phyloP scores from a whole-genome alignment of 2,329 filamentous ascomycete species.

The Ophiostoma triangulosporum region DNA sequence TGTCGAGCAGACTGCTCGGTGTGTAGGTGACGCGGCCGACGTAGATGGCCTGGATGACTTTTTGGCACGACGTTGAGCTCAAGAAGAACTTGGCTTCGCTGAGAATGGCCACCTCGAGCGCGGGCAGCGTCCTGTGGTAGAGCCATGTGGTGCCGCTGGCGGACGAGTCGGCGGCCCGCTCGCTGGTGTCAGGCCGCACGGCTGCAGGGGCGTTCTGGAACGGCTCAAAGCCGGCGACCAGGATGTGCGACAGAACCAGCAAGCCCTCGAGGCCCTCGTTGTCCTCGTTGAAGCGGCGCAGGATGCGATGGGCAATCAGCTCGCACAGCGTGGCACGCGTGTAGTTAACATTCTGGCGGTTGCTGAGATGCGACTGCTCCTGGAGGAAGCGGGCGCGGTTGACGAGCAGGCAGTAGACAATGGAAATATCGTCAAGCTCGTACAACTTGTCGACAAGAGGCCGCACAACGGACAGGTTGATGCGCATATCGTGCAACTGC shows the following conservation, averaged over 20 bases:
- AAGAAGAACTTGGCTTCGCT: conserved; percentile 70
- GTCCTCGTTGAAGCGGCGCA: conserved; percentile 68
- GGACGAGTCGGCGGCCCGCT: not conserved
- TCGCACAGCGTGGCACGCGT: conserved; percentile 70
- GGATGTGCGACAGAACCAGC: conserved; percentile 60
- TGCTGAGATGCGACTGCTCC: conserved; percentile 61
- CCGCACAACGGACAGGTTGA: conserved; percentile 68
- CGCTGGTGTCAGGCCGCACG: conserved; percentile 44
- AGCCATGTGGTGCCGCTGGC: conserved; percentile 30
- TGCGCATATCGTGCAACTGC: conserved; percentile 66
- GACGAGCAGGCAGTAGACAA: conserved; percentile 73
- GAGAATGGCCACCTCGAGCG: conserved; percentile 71
- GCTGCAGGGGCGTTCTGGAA: conserved; percentile 69
- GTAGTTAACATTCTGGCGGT: conserved; percentile 69
- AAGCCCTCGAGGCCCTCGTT: conserved; percentile 57
- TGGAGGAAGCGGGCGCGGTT: conserved; percentile 69
- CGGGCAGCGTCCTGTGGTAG: conserved; percentile 51
- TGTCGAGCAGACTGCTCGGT: conserved; percentile 67
- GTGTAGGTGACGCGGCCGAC: conserved; percentile 71
- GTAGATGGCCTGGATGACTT: conserved; percentile 73
- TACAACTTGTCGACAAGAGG: conserved; percentile 77
- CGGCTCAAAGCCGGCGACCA: conserved; percentile 72
- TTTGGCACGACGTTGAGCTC: conserved; percentile 64
- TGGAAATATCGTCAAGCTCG: conserved; percentile 64
- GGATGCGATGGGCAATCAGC: conserved; percentile 62